These are phyloP conservation scores for Phytophthora syringae DNA, from an alignment of 352 stramenopile genomes.

Conservation along the genomic window DNA sequence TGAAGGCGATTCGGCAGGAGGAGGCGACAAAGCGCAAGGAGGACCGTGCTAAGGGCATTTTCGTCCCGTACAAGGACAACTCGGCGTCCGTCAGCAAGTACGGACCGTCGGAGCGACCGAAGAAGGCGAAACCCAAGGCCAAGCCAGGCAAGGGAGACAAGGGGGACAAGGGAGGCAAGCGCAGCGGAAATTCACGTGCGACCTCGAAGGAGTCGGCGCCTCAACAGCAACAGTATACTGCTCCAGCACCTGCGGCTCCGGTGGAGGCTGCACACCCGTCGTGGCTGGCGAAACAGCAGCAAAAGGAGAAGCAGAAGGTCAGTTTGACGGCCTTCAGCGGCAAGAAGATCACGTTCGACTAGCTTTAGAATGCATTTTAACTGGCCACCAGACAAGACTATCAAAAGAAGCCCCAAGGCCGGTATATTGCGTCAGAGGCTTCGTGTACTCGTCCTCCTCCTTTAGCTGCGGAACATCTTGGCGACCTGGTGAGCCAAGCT, in stretches of 20 bases:
- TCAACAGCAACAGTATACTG: conserved; percentile 19
- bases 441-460: conserved; percentile 4
- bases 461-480: conserved; percentile 81
- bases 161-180: conserved; percentile 19
- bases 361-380: conserved; percentile 28
- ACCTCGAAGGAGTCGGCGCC: conserved; percentile 23
- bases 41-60: conserved; percentile 51
- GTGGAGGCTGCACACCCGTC: conserved; percentile 59
- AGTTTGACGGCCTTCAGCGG: conserved; percentile 71
- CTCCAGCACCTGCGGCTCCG: conserved; percentile 1
- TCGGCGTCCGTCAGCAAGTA: conserved; percentile 53
- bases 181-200: conserved; percentile 17
- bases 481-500: conserved; percentile 88
- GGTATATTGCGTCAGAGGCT: conserved; percentile 29
- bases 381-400: conserved; percentile 17
- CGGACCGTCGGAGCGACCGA: conserved; percentile 75
- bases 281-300: conserved; percentile 84
- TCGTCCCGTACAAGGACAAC: conserved; percentile 42
- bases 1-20: conserved; percentile 81
- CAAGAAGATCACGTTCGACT: conserved; percentile 87
- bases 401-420: conserved; percentile 18
- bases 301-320: conserved; percentile 85
- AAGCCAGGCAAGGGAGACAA: conserved; percentile 31
- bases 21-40: conserved; percentile 57
- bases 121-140: conserved; percentile 62